Conservation (phyloP, 257 asterid genomes). For the Verbena officinalis region DNA sequence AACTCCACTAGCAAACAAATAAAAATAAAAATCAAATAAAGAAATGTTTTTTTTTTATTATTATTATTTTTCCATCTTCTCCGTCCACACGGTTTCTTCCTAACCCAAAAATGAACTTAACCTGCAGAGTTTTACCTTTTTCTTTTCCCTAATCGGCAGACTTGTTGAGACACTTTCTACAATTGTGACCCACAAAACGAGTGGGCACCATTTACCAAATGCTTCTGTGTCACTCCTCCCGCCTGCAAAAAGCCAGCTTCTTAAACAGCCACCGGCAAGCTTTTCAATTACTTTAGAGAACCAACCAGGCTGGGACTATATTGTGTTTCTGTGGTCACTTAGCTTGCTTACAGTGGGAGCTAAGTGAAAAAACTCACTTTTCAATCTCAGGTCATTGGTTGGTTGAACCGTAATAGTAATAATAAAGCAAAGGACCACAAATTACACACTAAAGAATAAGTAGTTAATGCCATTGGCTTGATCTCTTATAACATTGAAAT, state of each 20-base stretch:
- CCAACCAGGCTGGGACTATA: not conserved
- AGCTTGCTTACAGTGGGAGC: slow-evolving; percentile 15
- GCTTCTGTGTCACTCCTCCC: slow-evolving; percentile 18
- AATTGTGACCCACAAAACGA: slow-evolving; percentile 25
- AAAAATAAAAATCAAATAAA: not conserved
- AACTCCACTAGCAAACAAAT: slow-evolving; percentile 18
- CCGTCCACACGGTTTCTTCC: not conserved
- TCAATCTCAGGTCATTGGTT: slow-evolving; percentile 6
- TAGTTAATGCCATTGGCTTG: not conserved
- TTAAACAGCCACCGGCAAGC: not conserved
- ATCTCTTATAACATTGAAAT: too few species aligned
- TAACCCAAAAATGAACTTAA: slow-evolving; percentile 12
- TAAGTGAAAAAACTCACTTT: slow-evolving; percentile 11
- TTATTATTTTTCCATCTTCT: not conserved
- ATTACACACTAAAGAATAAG: not conserved
- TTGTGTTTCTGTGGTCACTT: slow-evolving; percentile 9
- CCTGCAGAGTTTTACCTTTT: slow-evolving; percentile 6
- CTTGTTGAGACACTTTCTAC: slow-evolving; percentile 15
- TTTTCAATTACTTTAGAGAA: not conserved
- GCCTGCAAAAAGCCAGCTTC: slow-evolving; percentile 21
- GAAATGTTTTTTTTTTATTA: slow-evolving; percentile 3
- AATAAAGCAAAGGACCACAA: slow-evolving; percentile 23
- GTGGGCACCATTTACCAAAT: slow-evolving; percentile 21
- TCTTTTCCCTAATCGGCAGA: not conserved
- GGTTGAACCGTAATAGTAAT: not conserved